phyloP scores from a whole-genome alignment of 2,329 filamentous ascomycete genomes.

The Graphilbum sp. region DNA sequence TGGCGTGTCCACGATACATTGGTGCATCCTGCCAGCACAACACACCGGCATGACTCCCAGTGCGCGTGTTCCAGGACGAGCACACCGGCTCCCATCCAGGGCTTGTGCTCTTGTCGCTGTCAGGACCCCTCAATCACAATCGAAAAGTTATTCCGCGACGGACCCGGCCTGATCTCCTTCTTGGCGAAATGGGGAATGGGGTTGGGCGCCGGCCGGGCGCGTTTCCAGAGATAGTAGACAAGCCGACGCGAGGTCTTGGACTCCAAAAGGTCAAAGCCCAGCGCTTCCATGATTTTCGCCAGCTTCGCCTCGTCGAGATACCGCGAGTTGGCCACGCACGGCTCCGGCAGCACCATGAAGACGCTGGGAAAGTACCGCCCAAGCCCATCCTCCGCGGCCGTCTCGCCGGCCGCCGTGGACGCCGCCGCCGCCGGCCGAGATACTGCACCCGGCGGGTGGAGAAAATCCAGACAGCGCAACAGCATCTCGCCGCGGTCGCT shows the following conservation, averaged over 20 bases:
- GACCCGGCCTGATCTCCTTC: conserved; percentile 58
- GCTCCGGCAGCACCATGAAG: conserved; percentile 78
- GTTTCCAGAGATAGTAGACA: conserved; percentile 75
- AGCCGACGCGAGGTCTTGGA: conserved; percentile 69
- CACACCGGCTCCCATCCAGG: no score
- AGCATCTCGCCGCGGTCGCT: conserved; percentile 71
- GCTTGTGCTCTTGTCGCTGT: no score
- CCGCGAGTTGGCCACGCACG: conserved; percentile 78
- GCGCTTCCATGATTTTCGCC: conserved; percentile 52
- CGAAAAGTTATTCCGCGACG: conserved; percentile 76
- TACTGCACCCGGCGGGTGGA: conserved; percentile 24
- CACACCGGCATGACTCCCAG: no score
- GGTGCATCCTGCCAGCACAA: no score
- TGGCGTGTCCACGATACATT: no score
- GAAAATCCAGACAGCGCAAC: conserved; percentile 53
- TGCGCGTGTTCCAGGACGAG: no score
- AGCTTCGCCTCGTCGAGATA: conserved; percentile 65
- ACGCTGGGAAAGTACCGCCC: conserved; percentile 44
- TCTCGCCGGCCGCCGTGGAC: not conserved
- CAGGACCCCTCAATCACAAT: conserved; percentile 40
- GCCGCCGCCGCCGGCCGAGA: conserved; percentile 1
- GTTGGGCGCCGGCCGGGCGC: conserved; percentile 14
- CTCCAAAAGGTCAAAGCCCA: conserved; percentile 54
- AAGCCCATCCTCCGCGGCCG: not conserved
- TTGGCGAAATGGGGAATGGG: conserved; percentile 41